Conservation (phyloP, 176 grass and related monocot genomes). For the Raddia guianensis region DNA sequence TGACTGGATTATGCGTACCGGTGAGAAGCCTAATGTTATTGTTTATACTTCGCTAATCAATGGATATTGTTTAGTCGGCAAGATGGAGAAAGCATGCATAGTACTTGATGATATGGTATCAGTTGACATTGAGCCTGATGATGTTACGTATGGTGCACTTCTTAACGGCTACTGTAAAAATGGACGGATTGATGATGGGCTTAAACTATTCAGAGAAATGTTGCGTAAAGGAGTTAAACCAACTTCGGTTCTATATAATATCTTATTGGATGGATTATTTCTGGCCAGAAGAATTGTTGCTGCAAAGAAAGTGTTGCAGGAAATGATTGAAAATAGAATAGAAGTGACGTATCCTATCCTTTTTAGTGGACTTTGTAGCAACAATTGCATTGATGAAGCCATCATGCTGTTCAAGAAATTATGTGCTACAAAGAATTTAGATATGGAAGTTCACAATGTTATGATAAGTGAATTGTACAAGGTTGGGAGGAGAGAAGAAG, state of each 20-base stretch:
- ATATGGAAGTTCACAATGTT: too few species aligned
- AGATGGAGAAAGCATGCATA: not conserved
- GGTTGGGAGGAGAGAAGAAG: too few species aligned
- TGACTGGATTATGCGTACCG: conserved; percentile 22
- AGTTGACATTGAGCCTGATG: not conserved
- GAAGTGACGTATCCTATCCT: not conserved
- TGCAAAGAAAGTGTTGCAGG: not conserved
- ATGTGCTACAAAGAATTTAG: not conserved
- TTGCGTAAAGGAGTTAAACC: not conserved
- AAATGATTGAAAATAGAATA: conserved; percentile 20
- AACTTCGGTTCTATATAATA: not conserved
- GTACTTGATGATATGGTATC: not conserved
- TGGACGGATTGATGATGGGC: not conserved
- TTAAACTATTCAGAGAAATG: conserved; percentile 1
- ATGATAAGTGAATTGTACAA: too few species aligned
- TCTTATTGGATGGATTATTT: conserved; percentile 24
- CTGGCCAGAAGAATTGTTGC: not conserved
- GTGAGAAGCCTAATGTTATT: conserved; percentile 10
- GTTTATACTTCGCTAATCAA: not conserved
- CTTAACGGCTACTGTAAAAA: not conserved
- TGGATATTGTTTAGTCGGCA: conserved; percentile 5
- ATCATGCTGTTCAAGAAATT: not conserved
- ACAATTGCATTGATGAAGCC: too few species aligned
- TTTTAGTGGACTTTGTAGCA: conserved; percentile 13
- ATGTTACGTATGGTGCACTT: not conserved